These are phyloP conservation scores for Aspergillus hortae DNA, from an alignment of 2,329 filamentous ascomycete genomes.

Conservation along the genomic window DNA sequence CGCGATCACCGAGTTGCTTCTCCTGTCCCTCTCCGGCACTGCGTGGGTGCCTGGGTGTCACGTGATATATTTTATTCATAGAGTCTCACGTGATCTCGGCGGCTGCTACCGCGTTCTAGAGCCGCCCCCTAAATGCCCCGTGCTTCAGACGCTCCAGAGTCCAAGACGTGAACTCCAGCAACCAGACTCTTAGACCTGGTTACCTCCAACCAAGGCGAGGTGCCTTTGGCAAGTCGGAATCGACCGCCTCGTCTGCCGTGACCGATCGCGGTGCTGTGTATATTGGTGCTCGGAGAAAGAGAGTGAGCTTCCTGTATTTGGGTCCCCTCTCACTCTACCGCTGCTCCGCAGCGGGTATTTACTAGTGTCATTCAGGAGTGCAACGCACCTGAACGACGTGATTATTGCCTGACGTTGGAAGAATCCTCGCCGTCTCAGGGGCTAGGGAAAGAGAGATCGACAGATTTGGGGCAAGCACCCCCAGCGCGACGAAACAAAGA, in stretches of 20 bases:
- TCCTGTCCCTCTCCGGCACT: background rate
- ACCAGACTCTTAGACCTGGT: background rate
- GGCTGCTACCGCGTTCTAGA: constrained; percentile 21
- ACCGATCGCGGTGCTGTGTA: background rate
- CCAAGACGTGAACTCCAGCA: background rate
- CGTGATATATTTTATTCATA: constrained; percentile 1
- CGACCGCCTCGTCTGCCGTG: background rate
- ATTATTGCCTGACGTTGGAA: constrained; percentile 1
- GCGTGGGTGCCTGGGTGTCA: background rate
- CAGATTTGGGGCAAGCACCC: background rate
- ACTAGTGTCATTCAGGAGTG: constrained; percentile 17
- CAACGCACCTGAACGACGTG: constrained; percentile 2
- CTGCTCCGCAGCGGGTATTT: constrained; percentile 21
- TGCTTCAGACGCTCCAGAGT: constrained; percentile 12
- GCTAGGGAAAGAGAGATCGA: background rate
- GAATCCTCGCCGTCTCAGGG: background rate
- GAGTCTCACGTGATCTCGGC: background rate
- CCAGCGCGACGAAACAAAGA: constrained; percentile 2
- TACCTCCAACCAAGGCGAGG: background rate
- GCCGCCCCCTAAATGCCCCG: constrained; percentile 18
- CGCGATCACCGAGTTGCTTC: background rate
- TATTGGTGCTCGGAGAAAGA: constrained; percentile 3
- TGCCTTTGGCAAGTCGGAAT: background rate
- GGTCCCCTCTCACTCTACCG: constrained; percentile 15
- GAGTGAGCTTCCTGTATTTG: constrained; percentile 9